phyloP scores from a whole-genome alignment of 331 rosid species.

The Malus hybrid region DNA sequence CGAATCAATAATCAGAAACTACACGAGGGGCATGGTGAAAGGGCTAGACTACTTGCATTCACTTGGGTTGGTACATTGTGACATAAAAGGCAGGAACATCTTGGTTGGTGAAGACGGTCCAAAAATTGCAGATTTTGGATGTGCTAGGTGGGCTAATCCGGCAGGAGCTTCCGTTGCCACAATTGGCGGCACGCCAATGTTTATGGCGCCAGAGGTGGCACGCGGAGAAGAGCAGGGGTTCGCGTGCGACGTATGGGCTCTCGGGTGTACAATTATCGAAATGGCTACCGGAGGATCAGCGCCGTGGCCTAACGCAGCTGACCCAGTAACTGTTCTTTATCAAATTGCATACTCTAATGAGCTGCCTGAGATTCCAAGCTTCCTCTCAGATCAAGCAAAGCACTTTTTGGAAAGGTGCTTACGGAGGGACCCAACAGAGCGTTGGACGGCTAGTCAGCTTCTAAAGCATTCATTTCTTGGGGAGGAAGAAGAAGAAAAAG shows the following conservation, averaged over 20 bases:
- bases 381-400: constrained; percentile 63
- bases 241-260: constrained; percentile 79
- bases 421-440: constrained; percentile 50
- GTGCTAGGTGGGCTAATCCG: constrained; percentile 35
- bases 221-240: constrained; percentile 78
- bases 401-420: constrained; percentile 80
- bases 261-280: constrained; percentile 86
- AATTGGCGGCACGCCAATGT: constrained; percentile 70
- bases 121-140: constrained; percentile 87
- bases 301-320: constrained; percentile 59
- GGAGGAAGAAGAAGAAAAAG: constrained; percentile 20
- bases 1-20: constrained; percentile 37
- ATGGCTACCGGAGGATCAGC: constrained; percentile 52
- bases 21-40: constrained; percentile 31
- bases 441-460: constrained; percentile 73
- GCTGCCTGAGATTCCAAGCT: constrained; percentile 63
- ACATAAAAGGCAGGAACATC: constrained; percentile 75
- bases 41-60: constrained; percentile 70
- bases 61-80: constrained; percentile 80
- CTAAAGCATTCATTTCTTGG: constrained; percentile 70
- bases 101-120: constrained; percentile 49
- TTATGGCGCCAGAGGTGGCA: constrained; percentile 17
- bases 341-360: constrained; percentile 57
- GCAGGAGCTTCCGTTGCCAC: not conserved
- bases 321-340: constrained; percentile 57